These are phyloP conservation scores for Xylariaceae sp. DNA, from an alignment of 2,329 filamentous ascomycete genomes.

Conservation along the genomic window DNA sequence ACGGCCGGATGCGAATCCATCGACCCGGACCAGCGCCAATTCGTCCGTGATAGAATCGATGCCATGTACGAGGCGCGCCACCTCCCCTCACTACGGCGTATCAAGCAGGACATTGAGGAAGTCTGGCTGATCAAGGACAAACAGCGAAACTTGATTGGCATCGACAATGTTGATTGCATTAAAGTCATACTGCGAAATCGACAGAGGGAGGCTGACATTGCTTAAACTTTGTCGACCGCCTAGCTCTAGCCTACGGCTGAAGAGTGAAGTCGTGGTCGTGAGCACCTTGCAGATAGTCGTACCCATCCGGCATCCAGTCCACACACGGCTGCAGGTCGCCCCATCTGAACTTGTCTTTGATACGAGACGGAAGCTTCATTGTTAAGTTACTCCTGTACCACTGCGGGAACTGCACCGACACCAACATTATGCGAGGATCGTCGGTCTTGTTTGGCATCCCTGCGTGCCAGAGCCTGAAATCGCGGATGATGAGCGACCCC, in stretches of 20 bases:
- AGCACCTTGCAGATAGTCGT: constrained; percentile 41
- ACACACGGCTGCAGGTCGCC: constrained; percentile 38
- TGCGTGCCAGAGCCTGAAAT: constrained; percentile 53
- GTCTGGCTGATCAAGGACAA: constrained; percentile 37
- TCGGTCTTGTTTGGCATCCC: constrained; percentile 50
- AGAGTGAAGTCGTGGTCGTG: constrained; percentile 41
- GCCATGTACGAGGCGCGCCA: constrained; percentile 35
- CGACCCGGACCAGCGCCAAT: constrained; percentile 24
- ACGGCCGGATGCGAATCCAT: constrained; percentile 39
- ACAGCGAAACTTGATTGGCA: constrained; percentile 30
- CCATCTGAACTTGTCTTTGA: constrained; percentile 39
- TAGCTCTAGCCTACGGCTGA: constrained; percentile 14
- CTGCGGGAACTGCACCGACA: constrained; percentile 41
- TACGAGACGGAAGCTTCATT: constrained; percentile 36
- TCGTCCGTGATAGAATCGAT: constrained; percentile 30
- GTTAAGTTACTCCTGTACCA: constrained; percentile 42
- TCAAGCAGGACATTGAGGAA: constrained; percentile 35
- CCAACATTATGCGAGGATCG: constrained; percentile 48
- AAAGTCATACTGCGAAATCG: constrained; percentile 28
- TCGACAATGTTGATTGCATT: constrained; percentile 38
- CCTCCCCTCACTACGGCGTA: constrained; percentile 34
- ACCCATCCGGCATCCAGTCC: constrained; percentile 41
- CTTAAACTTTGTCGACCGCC: not conserved
- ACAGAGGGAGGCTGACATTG: constrained; percentile 29
- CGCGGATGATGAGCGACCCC: constrained; percentile 48